Percentiles rank a stretch among this genome's conserved stretches.
Conservation (phyloP, 2,329 filamentous ascomycete species). For the Beauveria scarabaeidicola region DNA sequence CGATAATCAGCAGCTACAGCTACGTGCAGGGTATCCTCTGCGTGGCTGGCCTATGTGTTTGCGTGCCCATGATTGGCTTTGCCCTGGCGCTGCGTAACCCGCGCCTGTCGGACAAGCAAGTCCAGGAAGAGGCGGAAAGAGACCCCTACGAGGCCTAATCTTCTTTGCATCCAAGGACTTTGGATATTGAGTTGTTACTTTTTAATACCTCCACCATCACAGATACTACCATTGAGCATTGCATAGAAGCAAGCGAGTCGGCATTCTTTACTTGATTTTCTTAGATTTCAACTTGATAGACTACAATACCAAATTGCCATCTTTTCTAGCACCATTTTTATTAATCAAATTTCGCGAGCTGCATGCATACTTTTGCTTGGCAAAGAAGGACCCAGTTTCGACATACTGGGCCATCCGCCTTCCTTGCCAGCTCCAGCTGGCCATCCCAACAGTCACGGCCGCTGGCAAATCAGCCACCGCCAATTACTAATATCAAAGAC, state of each 20-base stretch:
- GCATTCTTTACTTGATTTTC: neutral
- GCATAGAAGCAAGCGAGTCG: neutral
- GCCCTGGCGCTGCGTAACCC: conserved; percentile 36
- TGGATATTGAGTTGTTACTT: neutral
- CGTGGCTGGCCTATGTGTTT: conserved; percentile 37
- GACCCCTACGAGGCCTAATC: neutral
- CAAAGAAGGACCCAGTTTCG: neutral
- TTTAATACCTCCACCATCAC: neutral
- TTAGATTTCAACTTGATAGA: conserved; percentile 5
- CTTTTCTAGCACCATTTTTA: no score
- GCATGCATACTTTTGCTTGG: neutral
- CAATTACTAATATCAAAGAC: neutral
- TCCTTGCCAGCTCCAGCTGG: no score
- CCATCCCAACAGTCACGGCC: no score
- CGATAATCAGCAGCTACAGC: conserved; percentile 37
- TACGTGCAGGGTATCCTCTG: conserved; percentile 36
- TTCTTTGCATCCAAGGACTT: neutral
- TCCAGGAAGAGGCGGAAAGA: conserved; percentile 19
- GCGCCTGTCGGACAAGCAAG: conserved; percentile 32
- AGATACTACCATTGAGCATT: neutral
- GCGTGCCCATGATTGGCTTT: conserved; percentile 38
- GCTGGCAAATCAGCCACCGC: neutral
- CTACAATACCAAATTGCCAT: neutral
- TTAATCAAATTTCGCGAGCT: neutral
- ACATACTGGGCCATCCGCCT: no score